Conservation (phyloP, 257 asterid genomes). For the Solanum lycopersicoides region DNA sequence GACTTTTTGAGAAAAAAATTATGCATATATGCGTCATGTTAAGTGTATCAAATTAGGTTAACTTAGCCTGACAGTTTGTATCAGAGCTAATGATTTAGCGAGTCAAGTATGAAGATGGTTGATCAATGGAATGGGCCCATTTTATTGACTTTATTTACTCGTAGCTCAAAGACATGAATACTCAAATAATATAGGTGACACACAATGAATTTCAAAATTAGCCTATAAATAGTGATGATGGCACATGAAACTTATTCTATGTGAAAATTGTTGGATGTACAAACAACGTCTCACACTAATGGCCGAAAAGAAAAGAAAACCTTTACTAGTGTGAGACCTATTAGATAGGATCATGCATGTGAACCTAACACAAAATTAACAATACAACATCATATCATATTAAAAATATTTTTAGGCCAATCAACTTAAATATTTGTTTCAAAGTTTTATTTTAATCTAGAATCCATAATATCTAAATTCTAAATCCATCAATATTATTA, state of each 20-base stretch:
- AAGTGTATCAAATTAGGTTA: background rate
- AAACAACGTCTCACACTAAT: background rate
- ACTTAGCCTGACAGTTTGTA: background rate
- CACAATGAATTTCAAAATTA: background rate
- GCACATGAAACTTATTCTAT: background rate
- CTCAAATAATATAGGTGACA: background rate
- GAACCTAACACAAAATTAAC: background rate
- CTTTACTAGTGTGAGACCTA: background rate
- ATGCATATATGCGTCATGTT: background rate
- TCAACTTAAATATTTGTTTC: background rate
- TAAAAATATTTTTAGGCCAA: rapidly evolving
- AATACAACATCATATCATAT: background rate
- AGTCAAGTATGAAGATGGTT: background rate
- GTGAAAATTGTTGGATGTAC: background rate
- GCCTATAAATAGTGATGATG: background rate
- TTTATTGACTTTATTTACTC: no score
- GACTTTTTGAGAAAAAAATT: background rate
- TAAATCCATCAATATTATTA: background rate
- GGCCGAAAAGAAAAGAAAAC: background rate
- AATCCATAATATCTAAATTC: background rate
- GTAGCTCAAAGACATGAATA: background rate
- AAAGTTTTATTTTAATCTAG: background rate
- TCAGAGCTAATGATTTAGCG: background rate
- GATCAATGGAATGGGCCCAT: background rate
- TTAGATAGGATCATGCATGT: no score